Percentiles rank a stretch among this genome's conserved stretches.
These are phyloP conservation scores for Colletotrichum sp. DNA, from an alignment of 2,329 filamentous ascomycete genomes.

Conservation along the genomic window DNA sequence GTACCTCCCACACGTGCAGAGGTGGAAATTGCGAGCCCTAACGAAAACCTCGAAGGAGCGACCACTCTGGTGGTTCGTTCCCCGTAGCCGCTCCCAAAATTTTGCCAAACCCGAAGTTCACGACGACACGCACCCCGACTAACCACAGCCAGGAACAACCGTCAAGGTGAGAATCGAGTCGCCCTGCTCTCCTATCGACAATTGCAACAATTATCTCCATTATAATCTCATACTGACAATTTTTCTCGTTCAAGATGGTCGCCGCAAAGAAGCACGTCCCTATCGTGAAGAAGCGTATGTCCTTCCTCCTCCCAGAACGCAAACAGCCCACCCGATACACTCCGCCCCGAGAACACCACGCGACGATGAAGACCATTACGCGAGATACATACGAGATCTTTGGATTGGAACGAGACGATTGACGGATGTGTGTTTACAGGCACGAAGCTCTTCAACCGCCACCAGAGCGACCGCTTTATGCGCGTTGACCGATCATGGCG, in stretches of 20 bases:
- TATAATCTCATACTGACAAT: slow-evolving; percentile 31
- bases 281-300: slow-evolving; percentile 99
- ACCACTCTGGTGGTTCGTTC: no score
- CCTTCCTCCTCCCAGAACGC: slow-evolving; percentile 24
- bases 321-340: slow-evolving; percentile 8
- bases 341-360: background rate
- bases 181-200: slow-evolving; percentile 8
- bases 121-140: no score
- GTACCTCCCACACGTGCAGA: no score
- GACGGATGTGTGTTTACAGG: slow-evolving; percentile 59
- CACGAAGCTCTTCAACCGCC: slow-evolving; percentile 94
- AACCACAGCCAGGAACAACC: slow-evolving; percentile 41
- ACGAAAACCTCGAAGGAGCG: no score
- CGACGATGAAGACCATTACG: background rate
- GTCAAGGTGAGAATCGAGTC: slow-evolving; percentile 41
- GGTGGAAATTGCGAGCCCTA: no score
- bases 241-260: slow-evolving; percentile 75
- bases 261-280: slow-evolving; percentile 98
- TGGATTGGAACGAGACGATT: slow-evolving; percentile 30
- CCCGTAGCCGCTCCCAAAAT: no score
- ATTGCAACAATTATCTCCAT: background rate
- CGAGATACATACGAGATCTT: slow-evolving; percentile 8
- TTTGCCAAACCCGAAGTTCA: no score
- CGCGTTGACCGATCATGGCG: slow-evolving; percentile 91
- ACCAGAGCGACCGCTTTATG: slow-evolving; percentile 98